phyloP scores from a whole-genome alignment of 305 asterid species.

The Solanum hybrid region DNA sequence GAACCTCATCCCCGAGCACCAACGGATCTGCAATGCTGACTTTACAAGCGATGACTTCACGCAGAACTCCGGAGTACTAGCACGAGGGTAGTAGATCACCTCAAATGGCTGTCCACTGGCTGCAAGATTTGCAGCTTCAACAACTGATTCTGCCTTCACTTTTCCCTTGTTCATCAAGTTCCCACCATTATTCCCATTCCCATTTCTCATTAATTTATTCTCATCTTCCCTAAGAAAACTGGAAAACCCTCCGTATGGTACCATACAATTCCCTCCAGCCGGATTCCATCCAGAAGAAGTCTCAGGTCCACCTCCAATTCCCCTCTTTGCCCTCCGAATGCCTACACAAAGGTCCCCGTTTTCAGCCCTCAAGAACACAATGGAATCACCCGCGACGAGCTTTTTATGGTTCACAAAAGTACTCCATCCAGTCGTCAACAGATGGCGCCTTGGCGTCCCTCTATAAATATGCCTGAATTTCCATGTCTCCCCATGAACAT shows the following conservation, averaged over 20 bases:
- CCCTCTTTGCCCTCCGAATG: slow-evolving; percentile 67
- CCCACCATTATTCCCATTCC: slow-evolving; percentile 15
- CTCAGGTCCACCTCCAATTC: slow-evolving; percentile 49
- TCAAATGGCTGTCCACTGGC: slow-evolving; percentile 60
- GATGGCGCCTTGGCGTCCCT: slow-evolving; percentile 90
- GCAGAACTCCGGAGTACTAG: slow-evolving; percentile 81
- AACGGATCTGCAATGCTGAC: slow-evolving; percentile 45
- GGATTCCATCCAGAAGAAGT: slow-evolving; percentile 52
- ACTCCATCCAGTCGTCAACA: slow-evolving; percentile 88
- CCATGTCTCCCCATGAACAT: slow-evolving; percentile 85
- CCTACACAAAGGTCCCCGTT: slow-evolving; percentile 76
- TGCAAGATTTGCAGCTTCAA: slow-evolving; percentile 62
- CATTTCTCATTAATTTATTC: slow-evolving; percentile 20
- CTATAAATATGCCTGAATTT: slow-evolving; percentile 76
- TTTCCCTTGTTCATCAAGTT: slow-evolving; percentile 23
- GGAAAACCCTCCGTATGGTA: slow-evolving; percentile 47
- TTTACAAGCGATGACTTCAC: slow-evolving; percentile 63
- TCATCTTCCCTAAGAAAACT: slow-evolving; percentile 51
- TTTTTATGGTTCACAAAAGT: slow-evolving; percentile 83
- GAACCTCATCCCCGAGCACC: slow-evolving; percentile 86
- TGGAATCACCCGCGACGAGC: slow-evolving; percentile 80
- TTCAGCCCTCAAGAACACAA: slow-evolving; percentile 66
- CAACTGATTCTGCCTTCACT: slow-evolving; percentile 52
- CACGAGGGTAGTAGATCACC: slow-evolving; percentile 75
- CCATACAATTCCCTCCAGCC: slow-evolving; percentile 28